Percentiles rank a stretch among this genome's conserved stretches.
Conservation (phyloP, 1,284 basidiomycete species). For the Pseudozyma pruni region DNA sequence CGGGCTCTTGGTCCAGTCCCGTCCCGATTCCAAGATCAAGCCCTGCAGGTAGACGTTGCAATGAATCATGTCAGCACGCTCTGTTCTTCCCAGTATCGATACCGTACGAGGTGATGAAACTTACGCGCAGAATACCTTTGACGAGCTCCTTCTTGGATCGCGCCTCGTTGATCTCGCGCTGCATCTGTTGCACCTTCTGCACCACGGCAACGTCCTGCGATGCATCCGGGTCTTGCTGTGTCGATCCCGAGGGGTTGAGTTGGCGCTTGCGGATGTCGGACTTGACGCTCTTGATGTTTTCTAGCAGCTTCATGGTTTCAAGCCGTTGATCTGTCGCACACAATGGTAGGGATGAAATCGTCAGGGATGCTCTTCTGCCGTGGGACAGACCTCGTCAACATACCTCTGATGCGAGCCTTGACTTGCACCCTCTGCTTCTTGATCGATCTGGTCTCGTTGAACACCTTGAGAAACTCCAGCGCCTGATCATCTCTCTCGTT, state of each 20-base stretch:
- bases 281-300: conserved; percentile 36
- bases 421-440: conserved; percentile 21
- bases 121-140: conserved; percentile 46
- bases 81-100: neutral
- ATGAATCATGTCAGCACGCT: conserved; percentile 2
- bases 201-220: conserved; percentile 32
- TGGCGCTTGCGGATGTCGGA: conserved; percentile 38
- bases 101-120: conserved; percentile 7
- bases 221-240: conserved; percentile 16
- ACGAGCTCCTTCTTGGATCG: conserved; percentile 49
- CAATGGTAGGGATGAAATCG: neutral
- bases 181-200: conserved; percentile 35
- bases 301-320: conserved; percentile 32
- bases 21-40: conserved; percentile 46
- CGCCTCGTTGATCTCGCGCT: conserved; percentile 39
- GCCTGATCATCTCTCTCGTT: conserved; percentile 45
- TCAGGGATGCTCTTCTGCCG: neutral
- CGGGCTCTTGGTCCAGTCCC: conserved; percentile 40
- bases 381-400: conserved; percentile 1
- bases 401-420: conserved; percentile 33
- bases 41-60: conserved; percentile 6
- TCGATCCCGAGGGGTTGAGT: conserved; percentile 20
- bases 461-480: conserved; percentile 38
- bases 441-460: conserved; percentile 26
- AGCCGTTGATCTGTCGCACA: conserved; percentile 16